These are phyloP conservation scores for Xylariaceae sp. DNA, from an alignment of 2,329 filamentous ascomycete species.

Conservation along the genomic window DNA sequence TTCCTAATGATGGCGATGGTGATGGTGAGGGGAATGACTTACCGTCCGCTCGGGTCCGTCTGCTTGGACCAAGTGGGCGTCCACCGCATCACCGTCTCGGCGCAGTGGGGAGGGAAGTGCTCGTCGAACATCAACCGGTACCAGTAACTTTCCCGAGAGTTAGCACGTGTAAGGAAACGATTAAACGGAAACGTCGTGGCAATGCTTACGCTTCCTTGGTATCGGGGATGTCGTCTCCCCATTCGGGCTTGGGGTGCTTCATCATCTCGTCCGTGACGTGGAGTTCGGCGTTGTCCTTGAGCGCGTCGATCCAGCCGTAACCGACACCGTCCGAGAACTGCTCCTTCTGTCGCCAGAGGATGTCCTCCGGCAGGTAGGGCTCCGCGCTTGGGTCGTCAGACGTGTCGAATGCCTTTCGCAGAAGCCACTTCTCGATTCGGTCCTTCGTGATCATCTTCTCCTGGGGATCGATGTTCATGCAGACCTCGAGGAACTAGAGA, in stretches of 20 bases:
- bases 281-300: slow-evolving; percentile 91
- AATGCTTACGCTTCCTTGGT: slow-evolving; percentile 86
- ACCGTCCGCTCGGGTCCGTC: slow-evolving; percentile 92
- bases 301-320: slow-evolving; percentile 97
- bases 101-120: slow-evolving; percentile 92
- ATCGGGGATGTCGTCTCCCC: slow-evolving; percentile 90
- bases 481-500: slow-evolving; percentile 77
- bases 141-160: slow-evolving; percentile 70
- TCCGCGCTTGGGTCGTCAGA: slow-evolving; percentile 77
- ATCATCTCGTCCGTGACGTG: slow-evolving; percentile 96
- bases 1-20: background rate
- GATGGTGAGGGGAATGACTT: slow-evolving; percentile 33
- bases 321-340: slow-evolving; percentile 98
- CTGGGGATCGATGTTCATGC: slow-evolving; percentile 91
- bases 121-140: slow-evolving; percentile 99
- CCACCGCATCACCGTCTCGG: slow-evolving; percentile 93
- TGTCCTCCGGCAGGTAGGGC: slow-evolving; percentile 93
- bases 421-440: slow-evolving; percentile 94
- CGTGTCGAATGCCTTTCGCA: slow-evolving; percentile 97
- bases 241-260: slow-evolving; percentile 96
- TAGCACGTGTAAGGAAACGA: slow-evolving; percentile 21
- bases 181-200: background rate
- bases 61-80: slow-evolving; percentile 97
- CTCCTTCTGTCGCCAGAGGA: slow-evolving; percentile 98
- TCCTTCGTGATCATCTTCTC: slow-evolving; percentile 96